Percentiles rank a stretch among this genome's conserved stretches.
Conservation (phyloP, 108 stramenopile genomes). For the Chaetoceros tenuissimus region DNA sequence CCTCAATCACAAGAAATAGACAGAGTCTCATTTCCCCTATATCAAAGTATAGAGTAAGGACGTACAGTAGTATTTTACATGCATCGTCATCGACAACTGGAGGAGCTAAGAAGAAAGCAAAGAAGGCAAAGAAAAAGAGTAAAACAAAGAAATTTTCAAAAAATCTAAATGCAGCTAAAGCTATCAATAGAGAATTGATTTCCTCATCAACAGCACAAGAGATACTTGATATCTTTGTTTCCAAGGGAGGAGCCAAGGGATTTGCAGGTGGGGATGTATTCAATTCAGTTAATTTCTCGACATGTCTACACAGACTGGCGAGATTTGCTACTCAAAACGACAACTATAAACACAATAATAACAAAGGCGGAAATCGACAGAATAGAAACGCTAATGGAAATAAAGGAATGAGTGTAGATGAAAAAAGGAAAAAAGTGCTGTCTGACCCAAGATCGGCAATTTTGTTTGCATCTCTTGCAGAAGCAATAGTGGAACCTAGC, state of each 20-base stretch:
- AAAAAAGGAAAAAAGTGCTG: conserved; percentile 29
- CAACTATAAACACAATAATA: conserved; percentile 19
- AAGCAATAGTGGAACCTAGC: conserved; percentile 33
- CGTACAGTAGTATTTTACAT: no score
- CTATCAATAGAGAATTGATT: not conserved
- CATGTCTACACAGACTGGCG: conserved; percentile 63
- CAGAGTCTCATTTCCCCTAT: no score
- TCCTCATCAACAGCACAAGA: not conserved
- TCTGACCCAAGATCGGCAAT: conserved; percentile 75
- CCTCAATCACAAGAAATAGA: no score
- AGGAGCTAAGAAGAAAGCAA: not conserved
- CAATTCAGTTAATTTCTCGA: conserved; percentile 76
- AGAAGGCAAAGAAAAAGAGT: not conserved
- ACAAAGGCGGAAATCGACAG: not conserved
- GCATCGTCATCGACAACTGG: not conserved
- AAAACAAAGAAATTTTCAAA: not conserved
- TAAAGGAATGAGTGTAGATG: conserved; percentile 6
- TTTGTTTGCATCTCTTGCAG: conserved; percentile 52
- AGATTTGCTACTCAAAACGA: conserved; percentile 22
- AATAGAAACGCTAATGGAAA: conserved; percentile 6
- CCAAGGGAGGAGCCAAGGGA: conserved; percentile 20
- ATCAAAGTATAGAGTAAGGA: no score
- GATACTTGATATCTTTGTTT: not conserved
- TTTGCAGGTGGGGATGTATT: conserved; percentile 36
- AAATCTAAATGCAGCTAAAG: not conserved